phyloP scores from a whole-genome alignment of 371 early-diverging fungal genomes.

The Rhizopus stolonifer region DNA sequence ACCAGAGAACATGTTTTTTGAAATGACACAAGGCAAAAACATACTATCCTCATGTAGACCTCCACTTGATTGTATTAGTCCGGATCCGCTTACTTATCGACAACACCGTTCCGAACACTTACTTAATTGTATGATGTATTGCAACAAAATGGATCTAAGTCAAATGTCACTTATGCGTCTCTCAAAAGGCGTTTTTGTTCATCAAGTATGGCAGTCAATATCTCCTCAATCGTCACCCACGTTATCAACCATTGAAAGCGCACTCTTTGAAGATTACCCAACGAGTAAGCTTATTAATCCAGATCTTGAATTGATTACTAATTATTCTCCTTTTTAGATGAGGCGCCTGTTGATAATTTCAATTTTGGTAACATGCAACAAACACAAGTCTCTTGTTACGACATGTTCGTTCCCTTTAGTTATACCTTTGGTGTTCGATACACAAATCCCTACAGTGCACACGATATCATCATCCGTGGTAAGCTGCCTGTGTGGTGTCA shows the following conservation, averaged over 20 bases:
- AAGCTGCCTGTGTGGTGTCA: conserved; percentile 45
- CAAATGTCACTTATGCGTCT: conserved; percentile 31
- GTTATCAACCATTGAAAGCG: conserved; percentile 20
- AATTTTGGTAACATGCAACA: conserved; percentile 5
- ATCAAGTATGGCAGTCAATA: conserved; percentile 35
- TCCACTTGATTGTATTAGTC: not conserved
- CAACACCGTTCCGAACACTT: conserved; percentile 39
- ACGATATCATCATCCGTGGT: conserved; percentile 45
- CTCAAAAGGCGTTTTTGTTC: conserved; percentile 43
- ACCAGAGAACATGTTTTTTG: conserved; percentile 25
- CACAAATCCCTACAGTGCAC: conserved; percentile 37
- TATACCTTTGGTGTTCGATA: conserved; percentile 50
- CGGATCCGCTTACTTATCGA: conserved; percentile 25
- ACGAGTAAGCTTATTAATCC: conserved; percentile 11
- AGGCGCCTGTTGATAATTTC: conserved; percentile 32
- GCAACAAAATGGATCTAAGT: conserved; percentile 15
- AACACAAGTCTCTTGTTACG: conserved; percentile 7
- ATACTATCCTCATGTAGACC: not conserved
- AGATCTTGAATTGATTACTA: not conserved
- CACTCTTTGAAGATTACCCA: conserved; percentile 7
- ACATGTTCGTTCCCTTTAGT: conserved; percentile 42
- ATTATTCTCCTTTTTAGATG: not conserved
- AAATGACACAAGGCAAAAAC: conserved; percentile 6
- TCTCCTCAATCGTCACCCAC: conserved; percentile 26
- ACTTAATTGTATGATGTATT: conserved; percentile 32